phyloP scores from a whole-genome alignment of 2,329 filamentous ascomycete genomes.

The Chaetomiaceae sp. region DNA sequence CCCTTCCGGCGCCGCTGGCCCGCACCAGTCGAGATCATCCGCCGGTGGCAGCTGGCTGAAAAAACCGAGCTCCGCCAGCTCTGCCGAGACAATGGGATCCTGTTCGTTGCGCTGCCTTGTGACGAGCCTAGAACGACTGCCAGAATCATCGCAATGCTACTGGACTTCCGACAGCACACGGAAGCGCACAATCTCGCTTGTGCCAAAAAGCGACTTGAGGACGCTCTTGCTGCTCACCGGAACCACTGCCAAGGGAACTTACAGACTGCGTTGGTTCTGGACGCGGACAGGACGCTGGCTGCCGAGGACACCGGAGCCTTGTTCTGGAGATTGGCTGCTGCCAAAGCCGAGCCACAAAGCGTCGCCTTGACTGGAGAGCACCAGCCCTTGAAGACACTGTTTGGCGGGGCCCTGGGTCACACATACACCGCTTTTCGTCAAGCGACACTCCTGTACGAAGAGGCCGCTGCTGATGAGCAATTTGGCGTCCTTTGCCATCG shows the following conservation, averaged over 20 bases:
- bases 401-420: slow-evolving; percentile 42
- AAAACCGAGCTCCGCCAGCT: slow-evolving; percentile 34
- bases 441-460: slow-evolving; percentile 47
- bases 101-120: slow-evolving; percentile 34
- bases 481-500: slow-evolving; percentile 37
- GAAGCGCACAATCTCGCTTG: slow-evolving; percentile 34
- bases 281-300: slow-evolving; percentile 52
- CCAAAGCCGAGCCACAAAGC: not conserved
- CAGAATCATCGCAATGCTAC: slow-evolving; percentile 27
- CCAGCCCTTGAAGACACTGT: slow-evolving; percentile 32
- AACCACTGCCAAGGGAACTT: slow-evolving; percentile 15
- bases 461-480: slow-evolving; percentile 31
- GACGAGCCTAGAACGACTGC: not conserved
- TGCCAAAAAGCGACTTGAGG: slow-evolving; percentile 30
- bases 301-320: slow-evolving; percentile 42
- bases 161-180: slow-evolving; percentile 34
- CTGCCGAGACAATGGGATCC: slow-evolving; percentile 40
- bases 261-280: slow-evolving; percentile 47
- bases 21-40: slow-evolving; percentile 33
- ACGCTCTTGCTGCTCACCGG: slow-evolving; percentile 28
- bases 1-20: slow-evolving; percentile 29
- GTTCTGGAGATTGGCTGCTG: slow-evolving; percentile 39
- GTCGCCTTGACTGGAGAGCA: not conserved
- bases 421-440: slow-evolving; percentile 51
- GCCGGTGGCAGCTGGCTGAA: slow-evolving; percentile 44